Percentiles rank a stretch among this genome's conserved stretches.
These are phyloP conservation scores for Diaporthe capsici DNA, from an alignment of 2,329 filamentous ascomycete genomes.

Conservation along the genomic window DNA sequence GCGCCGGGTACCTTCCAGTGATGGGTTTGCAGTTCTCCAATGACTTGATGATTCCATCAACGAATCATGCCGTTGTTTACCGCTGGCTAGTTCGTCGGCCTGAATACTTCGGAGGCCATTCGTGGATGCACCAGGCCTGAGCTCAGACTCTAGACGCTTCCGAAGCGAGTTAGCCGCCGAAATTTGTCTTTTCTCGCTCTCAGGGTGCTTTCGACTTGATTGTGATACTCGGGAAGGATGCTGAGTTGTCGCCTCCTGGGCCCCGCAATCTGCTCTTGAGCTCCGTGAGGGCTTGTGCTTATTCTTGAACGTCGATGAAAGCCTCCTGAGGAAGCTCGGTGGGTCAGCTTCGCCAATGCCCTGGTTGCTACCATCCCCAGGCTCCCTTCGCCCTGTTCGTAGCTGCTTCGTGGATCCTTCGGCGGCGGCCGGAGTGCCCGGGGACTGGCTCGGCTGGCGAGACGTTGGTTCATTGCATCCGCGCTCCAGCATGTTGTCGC, in stretches of 20 bases:
- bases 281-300: background rate
- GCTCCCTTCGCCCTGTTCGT: background rate
- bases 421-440: background rate
- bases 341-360: background rate
- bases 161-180: conserved; percentile 10
- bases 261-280: background rate
- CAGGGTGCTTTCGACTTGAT: background rate
- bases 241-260: background rate
- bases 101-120: background rate
- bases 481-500: background rate
- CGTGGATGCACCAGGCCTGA: background rate
- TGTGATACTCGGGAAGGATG: background rate
- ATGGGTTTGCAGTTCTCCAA: background rate
- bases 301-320: conserved; percentile 34
- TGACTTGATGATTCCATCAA: background rate
- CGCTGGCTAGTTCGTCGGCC: too few relatives aligned
- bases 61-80: background rate
- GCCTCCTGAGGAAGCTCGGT: conserved; percentile 2
- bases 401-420: background rate
- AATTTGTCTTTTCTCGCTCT: background rate
- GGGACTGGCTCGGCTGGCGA: conserved; percentile 14
- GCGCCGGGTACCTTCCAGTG: background rate
- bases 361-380: background rate
- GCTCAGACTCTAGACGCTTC: conserved; percentile 28
- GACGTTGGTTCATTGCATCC: background rate